Evolutionary conservation across 495 filamentous ascomycete genomes (phyloP).

Genomic region (Letharia columbiana): DNA sequence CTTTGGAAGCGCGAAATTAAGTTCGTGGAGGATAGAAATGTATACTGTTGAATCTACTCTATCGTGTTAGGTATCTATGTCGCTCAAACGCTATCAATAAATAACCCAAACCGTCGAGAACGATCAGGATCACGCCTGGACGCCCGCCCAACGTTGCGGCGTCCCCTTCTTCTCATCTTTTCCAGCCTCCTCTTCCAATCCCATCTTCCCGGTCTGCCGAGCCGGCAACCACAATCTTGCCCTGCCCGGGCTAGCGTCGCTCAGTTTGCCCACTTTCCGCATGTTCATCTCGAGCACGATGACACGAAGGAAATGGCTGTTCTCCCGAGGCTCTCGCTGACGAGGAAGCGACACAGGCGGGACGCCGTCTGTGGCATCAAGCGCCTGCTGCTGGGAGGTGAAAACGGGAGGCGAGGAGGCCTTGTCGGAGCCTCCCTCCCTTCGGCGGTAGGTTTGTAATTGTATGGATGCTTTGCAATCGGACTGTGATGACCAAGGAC

Average conservation of each 20-base stretch:
- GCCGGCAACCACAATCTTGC: constrained; percentile 85
- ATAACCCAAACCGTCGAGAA: background rate
- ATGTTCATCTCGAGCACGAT: constrained; percentile 97
- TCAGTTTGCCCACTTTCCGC: constrained; percentile 83
- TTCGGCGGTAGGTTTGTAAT: constrained; percentile 67
- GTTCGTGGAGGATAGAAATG: background rate
- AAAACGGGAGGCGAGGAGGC: constrained; percentile 26
- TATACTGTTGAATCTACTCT: background rate
- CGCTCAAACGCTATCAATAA: constrained; percentile 13
- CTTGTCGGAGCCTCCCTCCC: constrained; percentile 28
- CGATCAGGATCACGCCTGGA: constrained; percentile 5
- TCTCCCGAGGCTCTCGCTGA: constrained; percentile 85
- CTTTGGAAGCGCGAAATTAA: background rate
- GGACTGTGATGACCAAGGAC: constrained; percentile 22
- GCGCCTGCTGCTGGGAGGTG: constrained; percentile 10
- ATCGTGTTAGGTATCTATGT: background rate
- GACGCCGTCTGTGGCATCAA: constrained; percentile 14
- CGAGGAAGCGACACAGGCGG: constrained; percentile 37
- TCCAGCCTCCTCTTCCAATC: constrained; percentile 1
- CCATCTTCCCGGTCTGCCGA: constrained; percentile 39
- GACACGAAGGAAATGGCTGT: constrained; percentile 86
- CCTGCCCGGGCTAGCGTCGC: constrained; percentile 70
- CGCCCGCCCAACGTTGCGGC: constrained; percentile 16
- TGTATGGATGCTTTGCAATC: constrained; percentile 71
- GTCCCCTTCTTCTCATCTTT: background rate